Evolutionary conservation across 371 early-diverging fungal genomes (phyloP), one percentile per base, ranked within the genome.

Genomic region (Mucor circinelloides): DNA sequence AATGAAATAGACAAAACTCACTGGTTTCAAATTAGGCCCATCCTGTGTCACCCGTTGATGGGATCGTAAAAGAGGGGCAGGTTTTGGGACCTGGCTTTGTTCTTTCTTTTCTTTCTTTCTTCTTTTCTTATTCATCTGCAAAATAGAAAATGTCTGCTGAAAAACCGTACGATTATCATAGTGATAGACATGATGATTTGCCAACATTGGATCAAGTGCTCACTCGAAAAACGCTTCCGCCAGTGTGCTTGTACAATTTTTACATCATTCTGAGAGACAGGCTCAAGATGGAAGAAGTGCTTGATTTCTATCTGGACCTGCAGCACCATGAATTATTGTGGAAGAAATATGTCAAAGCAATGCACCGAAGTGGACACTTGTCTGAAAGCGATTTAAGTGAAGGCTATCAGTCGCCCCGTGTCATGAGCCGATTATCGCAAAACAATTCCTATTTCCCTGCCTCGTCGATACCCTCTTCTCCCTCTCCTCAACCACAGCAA

Each of bases 301-400:
- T 90, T 5, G 90, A 90, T 66, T 90, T 90, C 60, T 90, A 87
- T 69, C 65, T 90, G 38, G 90, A 90, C 72, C 80, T 90, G 55
- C 82, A 82, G 23, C 87, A 86, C 36, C 90, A 89, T 66, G 89
- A 89, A 54, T 69, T 76, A 12, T 74, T 88, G 17, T 90, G 90
- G 85, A 75, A 79, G 42, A 73, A 80, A 8, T 90, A 86, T 67
- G 72, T 83, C 25, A 78, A 79, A 61, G 76, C 82, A 0, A 69
- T 86, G 64, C 76, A 74, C 42, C 76, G 76, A 58, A 70, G 70
- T 3, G 81, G 82, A 0, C 67, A 73, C 42, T 61, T 80, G 28
- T 72, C 75, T 0, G 82, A 82, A 69, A 70, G 66, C 9, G 84
- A 84, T 63, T 32, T 83, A 0, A 71, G 70, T 1, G 81, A 83